Evolutionary conservation across 768 basidiomycete genomes (phyloP), one percentile per base, ranked within the genome.

Genomic region (Hortiboletus flavorubellus): DNA sequence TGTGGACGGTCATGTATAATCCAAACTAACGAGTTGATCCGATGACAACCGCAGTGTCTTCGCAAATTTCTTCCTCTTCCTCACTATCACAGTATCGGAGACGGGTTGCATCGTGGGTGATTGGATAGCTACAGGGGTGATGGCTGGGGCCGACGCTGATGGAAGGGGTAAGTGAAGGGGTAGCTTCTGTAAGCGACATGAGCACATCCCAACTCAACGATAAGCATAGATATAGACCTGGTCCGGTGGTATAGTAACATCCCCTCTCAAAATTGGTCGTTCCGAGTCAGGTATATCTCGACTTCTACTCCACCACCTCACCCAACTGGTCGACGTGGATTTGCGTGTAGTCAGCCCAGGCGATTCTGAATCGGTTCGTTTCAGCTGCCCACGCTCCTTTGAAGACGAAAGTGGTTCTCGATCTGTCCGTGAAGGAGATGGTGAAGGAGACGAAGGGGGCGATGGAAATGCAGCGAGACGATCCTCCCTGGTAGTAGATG

Each of bases 11-110:
- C 30, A 29, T n/a, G 30, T 21, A 21, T 33, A 11, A 46, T 46
- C 0, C 5, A 26, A 33, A 64, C 85, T 65, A 62, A 94, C 93
- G 40, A 99, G 80, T 68, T 99, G 97, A 62, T 96, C 93, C 5
- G 94, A 97, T 0, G 95, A 93, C 55, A 99, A 72, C 7, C 97
- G 81, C 55, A 99, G 72, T 0, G 96, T 93, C 76, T 99, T 98
- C 9, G 91, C 94, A 66, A 83, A 98, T 64, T 82, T 87, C 66
- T 82, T 82, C 49, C 64, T 59, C 23, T 56, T 62, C 34, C 45
- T 41, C 5, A 42, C 40, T 1, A 48, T 35, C 23, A 54, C 43
- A n/a, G 55, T 18, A 37, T 63, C 55, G 23, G 59, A 43, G 12
- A 69, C 55, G 15, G 77, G 72, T 53, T 62, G 50, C 65, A 63